Evolutionary conservation across 345 rosid species (phyloP).

Genomic region (Eutrema yunnanense): DNA sequence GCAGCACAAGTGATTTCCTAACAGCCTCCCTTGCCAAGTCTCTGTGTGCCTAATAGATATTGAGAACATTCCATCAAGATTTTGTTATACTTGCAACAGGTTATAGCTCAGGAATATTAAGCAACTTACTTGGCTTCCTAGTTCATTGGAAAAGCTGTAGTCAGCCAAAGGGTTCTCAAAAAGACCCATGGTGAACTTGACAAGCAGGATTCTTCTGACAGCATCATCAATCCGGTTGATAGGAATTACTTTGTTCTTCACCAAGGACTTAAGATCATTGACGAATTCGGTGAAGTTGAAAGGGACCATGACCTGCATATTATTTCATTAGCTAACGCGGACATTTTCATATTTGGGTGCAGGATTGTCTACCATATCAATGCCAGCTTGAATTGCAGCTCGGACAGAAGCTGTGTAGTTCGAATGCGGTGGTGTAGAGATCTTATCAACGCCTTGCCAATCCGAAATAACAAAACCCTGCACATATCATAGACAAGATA

Average conservation of each 20-base stretch:
- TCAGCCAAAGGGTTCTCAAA: conserved; percentile 94
- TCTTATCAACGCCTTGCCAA: conserved; percentile 90
- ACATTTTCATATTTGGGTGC: neutral
- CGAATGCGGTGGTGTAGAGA: conserved; percentile 66
- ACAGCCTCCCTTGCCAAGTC: conserved; percentile 96
- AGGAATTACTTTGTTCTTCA: conserved; percentile 52
- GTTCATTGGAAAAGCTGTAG: conserved; percentile 58
- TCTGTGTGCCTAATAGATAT: conserved; percentile 60
- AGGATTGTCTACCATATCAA: conserved; percentile 64
- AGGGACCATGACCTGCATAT: conserved; percentile 83
- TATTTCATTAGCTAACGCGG: neutral
- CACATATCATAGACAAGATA: conserved; percentile 21
- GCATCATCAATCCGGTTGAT: conserved; percentile 92
- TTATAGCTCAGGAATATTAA: neutral
- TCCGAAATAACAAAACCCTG: conserved; percentile 97
- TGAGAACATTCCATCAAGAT: conserved; percentile 13
- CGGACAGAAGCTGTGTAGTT: conserved; percentile 76
- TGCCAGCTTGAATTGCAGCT: conserved; percentile 79
- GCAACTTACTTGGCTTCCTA: conserved; percentile 73
- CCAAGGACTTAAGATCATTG: conserved; percentile 56
- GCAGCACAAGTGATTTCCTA: conserved; percentile 86
- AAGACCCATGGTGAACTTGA: conserved; percentile 85
- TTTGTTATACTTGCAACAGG: neutral
- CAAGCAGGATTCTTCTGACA: conserved; percentile 66
- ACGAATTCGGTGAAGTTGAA: conserved; percentile 65